phyloP scores from a whole-genome alignment of 176 grass and related monocot species.

The Thinopyrum elongatum region DNA sequence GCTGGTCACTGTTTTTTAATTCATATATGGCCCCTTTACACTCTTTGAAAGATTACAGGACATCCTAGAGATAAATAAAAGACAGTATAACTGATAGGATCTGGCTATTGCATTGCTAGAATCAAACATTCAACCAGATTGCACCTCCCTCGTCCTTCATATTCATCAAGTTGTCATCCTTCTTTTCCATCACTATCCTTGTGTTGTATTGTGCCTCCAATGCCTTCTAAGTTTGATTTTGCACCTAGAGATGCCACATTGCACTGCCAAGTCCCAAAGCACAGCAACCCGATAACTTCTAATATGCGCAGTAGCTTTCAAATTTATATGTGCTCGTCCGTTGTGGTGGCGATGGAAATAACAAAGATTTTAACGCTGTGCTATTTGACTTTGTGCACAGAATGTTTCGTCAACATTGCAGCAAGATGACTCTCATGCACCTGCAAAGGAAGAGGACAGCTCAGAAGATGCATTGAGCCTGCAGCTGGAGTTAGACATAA shows the following conservation, averaged over 20 bases:
- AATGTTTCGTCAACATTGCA: not conserved
- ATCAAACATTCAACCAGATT: not conserved
- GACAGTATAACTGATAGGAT: not conserved
- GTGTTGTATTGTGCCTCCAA: not conserved
- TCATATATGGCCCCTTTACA: not conserved
- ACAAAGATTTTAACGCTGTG: not conserved
- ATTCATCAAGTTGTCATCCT: not conserved
- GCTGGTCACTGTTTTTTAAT: not conserved
- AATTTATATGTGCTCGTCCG: not conserved
- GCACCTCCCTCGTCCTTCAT: not conserved
- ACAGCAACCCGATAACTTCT: not conserved
- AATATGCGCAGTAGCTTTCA: not conserved
- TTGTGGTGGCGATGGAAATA: not conserved
- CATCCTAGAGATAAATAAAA: not conserved
- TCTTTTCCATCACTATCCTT: not conserved
- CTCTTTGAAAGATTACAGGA: not conserved
- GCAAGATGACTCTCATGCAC: constrained; percentile 9
- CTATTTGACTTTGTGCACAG: constrained; percentile 19
- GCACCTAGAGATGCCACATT: not conserved
- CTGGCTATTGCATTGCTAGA: not conserved
- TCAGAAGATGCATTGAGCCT: constrained; percentile 51
- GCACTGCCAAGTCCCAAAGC: not conserved
- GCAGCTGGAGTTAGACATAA: constrained; percentile 69
- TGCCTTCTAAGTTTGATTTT: not conserved
- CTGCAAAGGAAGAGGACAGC: not conserved